Conservation (phyloP, 2,329 filamentous ascomycete species). For the Elsinoe arachidis region DNA sequence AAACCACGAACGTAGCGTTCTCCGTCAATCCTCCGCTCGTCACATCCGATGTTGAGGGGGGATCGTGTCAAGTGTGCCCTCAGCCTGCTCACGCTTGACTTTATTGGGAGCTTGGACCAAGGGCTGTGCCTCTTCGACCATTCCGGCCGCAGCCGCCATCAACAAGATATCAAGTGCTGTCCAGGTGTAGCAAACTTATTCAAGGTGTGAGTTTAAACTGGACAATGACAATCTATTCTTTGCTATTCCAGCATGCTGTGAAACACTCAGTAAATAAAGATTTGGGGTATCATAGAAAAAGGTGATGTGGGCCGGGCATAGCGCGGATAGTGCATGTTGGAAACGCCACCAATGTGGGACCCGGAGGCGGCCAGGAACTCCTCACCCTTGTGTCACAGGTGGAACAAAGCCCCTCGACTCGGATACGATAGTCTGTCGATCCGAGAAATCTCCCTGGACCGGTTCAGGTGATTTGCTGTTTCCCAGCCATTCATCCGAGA, state of each 20-base stretch:
- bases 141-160: neutral
- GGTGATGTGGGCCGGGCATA: neutral
- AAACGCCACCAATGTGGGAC: constrained; percentile 6
- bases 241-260: neutral
- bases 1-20: constrained; percentile 2
- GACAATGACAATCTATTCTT: neutral
- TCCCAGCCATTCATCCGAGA: constrained; percentile 58
- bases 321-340: constrained; percentile 6
- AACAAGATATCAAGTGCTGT: neutral
- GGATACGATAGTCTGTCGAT: neutral
- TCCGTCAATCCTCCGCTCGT: neutral
- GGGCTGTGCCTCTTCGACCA: neutral
- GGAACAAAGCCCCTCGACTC: neutral
- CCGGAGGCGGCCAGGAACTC: constrained; percentile 1
- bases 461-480: neutral
- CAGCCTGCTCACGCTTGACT: neutral
- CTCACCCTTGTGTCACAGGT: constrained; percentile 4
- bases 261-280: neutral
- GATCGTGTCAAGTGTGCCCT: neutral
- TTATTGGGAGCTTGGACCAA: neutral
- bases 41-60: neutral
- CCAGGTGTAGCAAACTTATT: no score
- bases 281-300: constrained; percentile 10
- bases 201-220: no score
- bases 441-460: constrained; percentile 3